A percentile compares a stretch with the other conserved stretches of the same genome.
phyloP scores from a whole-genome alignment of 768 basidiomycete species.

The Lentinus tigrinus region DNA sequence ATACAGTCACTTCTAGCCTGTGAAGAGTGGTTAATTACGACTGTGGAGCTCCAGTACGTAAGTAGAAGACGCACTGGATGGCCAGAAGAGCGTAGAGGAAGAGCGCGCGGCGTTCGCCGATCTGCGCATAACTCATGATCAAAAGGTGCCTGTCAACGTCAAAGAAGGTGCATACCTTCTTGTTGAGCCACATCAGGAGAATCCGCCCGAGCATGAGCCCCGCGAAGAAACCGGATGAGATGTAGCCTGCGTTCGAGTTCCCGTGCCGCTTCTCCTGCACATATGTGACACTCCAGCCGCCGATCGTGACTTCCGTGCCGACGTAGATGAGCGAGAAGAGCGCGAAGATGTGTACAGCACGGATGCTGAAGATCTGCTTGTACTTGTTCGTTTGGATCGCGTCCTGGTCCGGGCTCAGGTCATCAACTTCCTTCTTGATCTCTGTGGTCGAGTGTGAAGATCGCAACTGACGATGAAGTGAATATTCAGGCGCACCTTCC shows the following conservation, averaged over 20 bases:
- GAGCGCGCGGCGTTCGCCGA: constrained; percentile 29
- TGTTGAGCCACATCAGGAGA: constrained; percentile 26
- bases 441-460: constrained; percentile 22
- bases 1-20: constrained; percentile 37
- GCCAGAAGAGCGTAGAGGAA: constrained; percentile 29
- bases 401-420: constrained; percentile 18
- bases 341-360: constrained; percentile 38
- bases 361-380: constrained; percentile 34
- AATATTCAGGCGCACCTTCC: constrained; percentile 56
- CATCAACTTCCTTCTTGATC: constrained; percentile 26
- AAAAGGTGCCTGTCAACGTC: neutral
- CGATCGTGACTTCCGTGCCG: constrained; percentile 43
- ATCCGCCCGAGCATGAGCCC: constrained; percentile 30
- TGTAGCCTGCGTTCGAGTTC: constrained; percentile 38
- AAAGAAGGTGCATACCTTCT: constrained; percentile 13
- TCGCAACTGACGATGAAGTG: too few relatives aligned
- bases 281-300: constrained; percentile 48
- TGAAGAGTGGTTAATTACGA: neutral
- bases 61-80: constrained; percentile 20
- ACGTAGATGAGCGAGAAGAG: constrained; percentile 42
- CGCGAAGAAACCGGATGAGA: constrained; percentile 43
- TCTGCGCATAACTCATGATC: constrained; percentile 14
- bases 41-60: neutral
- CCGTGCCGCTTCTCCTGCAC: constrained; percentile 39
- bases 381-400: constrained; percentile 26